Evolutionary conservation across 306 rosid genomes (phyloP).

Genomic region (Prinsepia uniflora): DNA sequence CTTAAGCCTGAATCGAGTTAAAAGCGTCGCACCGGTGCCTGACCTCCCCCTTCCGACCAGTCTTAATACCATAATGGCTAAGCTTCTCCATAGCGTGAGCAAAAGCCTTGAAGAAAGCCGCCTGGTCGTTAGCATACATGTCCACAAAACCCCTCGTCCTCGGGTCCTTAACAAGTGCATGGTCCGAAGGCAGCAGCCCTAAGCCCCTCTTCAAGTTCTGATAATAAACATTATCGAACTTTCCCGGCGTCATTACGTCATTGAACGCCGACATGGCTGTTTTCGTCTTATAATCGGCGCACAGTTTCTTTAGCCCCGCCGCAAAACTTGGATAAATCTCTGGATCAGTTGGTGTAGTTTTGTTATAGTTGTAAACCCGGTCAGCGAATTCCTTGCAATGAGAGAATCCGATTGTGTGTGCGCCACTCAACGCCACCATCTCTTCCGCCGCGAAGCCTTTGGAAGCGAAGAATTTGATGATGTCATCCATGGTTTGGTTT

Average conservation of each 20-base stretch:
- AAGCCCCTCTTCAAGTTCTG: conserved; percentile 5
- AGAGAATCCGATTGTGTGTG: conserved; percentile 15
- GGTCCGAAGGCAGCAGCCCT: conserved; percentile 6
- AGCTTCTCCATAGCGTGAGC: conserved; percentile 10
- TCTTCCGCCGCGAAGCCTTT: not conserved
- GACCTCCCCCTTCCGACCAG: not conserved
- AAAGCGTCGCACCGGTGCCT: conserved; percentile 1
- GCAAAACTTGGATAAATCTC: not conserved
- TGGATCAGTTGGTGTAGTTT: conserved; percentile 5
- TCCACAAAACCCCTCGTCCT: conserved; percentile 9
- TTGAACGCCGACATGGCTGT: conserved; percentile 8
- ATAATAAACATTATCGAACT: conserved; percentile 4
- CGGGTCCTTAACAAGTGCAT: conserved; percentile 2
- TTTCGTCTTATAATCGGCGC: not conserved
- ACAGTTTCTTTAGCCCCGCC: not conserved
- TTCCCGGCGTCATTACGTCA: conserved; percentile 3
- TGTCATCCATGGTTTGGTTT: conserved; percentile 6
- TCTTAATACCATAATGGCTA: not conserved
- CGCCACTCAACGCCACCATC: conserved; percentile 9
- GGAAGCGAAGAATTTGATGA: not conserved
- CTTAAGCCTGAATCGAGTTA: not conserved
- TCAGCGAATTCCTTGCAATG: conserved; percentile 11
- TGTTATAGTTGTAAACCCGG: conserved; percentile 5
- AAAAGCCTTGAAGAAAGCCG: not conserved
- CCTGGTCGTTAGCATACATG: not conserved